Conservation (phyloP, 257 asterid genomes). For the Solanum etuberosum region DNA sequence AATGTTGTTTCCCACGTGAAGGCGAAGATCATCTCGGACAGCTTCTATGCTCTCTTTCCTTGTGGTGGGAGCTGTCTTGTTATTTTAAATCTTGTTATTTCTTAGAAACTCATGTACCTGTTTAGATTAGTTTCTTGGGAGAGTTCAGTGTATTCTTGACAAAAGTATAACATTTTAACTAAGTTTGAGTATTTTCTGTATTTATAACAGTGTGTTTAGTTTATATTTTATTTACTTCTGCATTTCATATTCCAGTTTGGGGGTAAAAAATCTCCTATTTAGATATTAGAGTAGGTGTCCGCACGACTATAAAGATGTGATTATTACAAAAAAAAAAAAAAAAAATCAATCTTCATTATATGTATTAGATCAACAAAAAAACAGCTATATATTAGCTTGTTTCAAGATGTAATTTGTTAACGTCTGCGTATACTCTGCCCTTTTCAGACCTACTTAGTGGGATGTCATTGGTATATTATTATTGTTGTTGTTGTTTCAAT, state of each 20-base stretch:
- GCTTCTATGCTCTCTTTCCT: background rate
- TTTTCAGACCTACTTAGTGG: no score
- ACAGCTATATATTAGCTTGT: no score
- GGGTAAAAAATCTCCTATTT: background rate
- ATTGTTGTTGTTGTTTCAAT: no score
- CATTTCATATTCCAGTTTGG: background rate
- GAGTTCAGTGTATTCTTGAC: background rate
- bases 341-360: no score
- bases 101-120: background rate
- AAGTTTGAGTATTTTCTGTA: background rate
- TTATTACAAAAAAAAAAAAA: no score
- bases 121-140: background rate
- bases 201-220: background rate
- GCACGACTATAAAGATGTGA: no score
- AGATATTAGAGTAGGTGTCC: background rate
- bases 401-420: no score
- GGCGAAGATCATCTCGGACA: background rate
- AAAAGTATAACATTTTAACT: background rate
- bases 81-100: no score
- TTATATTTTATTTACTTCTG: background rate
- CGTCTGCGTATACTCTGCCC: no score
- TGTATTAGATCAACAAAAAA: no score
- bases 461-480: no score
- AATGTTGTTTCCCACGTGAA: no score
- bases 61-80: background rate